Percentiles rank a stretch among this genome's conserved stretches.
phyloP scores from a whole-genome alignment of 2,329 filamentous ascomycete genomes.

The Xylariaceae sp. region DNA sequence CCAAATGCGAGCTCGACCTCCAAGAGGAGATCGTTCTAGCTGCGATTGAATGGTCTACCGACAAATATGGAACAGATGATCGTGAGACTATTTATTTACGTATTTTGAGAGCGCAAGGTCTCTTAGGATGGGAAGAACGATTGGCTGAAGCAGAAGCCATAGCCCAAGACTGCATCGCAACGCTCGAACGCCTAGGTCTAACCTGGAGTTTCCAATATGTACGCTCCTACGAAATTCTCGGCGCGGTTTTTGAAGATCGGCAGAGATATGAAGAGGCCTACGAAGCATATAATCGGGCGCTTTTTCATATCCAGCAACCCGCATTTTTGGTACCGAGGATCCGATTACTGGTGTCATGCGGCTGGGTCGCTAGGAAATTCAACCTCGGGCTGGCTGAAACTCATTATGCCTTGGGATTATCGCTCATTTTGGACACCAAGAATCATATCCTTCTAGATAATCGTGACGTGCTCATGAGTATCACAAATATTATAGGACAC shows the following conservation, averaged over 20 bases:
- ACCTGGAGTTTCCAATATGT: not conserved
- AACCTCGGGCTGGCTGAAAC: constrained; percentile 6
- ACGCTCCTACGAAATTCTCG: not conserved
- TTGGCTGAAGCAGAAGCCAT: not conserved
- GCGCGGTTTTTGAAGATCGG: not conserved
- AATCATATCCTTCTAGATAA: no score
- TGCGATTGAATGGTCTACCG: not conserved
- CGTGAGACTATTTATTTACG: not conserved
- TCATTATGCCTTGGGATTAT: constrained; percentile 1
- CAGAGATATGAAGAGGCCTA: constrained; percentile 9
- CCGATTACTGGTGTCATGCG: not conserved
- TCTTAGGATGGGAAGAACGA: not conserved
- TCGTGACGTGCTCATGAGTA: no score
- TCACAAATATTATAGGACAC: no score
- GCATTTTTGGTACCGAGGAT: not conserved
- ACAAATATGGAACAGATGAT: not conserved
- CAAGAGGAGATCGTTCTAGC: not conserved
- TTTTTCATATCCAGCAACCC: not conserved
- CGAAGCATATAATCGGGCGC: constrained; percentile 1
- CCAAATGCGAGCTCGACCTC: not conserved
- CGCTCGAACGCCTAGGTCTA: not conserved
- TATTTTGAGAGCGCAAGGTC: not conserved
- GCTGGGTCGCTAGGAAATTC: not conserved
- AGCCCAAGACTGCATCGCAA: not conserved
- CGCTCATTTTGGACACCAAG: not conserved